Percentiles rank a stretch among this genome's conserved stretches.
Conservation (phyloP, 331 rosid genomes). For the Saraca asoca region DNA sequence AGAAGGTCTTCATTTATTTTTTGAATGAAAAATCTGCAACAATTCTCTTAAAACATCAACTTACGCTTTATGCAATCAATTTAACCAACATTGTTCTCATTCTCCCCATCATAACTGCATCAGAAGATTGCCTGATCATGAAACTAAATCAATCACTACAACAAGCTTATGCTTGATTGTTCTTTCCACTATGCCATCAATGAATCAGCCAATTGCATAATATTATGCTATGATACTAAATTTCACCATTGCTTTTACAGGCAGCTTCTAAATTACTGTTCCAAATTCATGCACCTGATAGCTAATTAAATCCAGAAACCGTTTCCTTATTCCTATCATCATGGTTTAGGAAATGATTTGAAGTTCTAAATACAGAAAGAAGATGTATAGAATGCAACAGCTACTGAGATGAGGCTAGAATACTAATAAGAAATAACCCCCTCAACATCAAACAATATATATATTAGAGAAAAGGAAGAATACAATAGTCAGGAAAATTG, state of each 20-base stretch:
- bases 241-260: background rate
- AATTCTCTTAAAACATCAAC: constrained; percentile 14
- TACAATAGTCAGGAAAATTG: too few species aligned
- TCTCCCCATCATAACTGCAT: background rate
- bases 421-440: too few species aligned
- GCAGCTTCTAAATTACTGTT: background rate
- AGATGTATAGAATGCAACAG: too few species aligned
- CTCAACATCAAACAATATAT: too few species aligned
- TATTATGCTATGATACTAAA: background rate
- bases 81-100: background rate
- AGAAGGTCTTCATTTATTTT: background rate
- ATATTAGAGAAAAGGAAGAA: too few species aligned
- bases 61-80: constrained; percentile 16
- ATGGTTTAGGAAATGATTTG: background rate
- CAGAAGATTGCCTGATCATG: background rate
- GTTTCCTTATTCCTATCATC: background rate
- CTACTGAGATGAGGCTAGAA: too few species aligned
- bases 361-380: background rate
- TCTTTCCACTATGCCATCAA: background rate
- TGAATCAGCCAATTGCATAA: background rate
- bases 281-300: background rate
- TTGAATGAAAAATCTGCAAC: background rate
- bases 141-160: background rate
- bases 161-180: background rate
- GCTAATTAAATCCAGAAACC: background rate